These are phyloP conservation scores for Candida sonorensis DNA, from an alignment of 805 yeast genomes.

Conservation along the genomic window DNA sequence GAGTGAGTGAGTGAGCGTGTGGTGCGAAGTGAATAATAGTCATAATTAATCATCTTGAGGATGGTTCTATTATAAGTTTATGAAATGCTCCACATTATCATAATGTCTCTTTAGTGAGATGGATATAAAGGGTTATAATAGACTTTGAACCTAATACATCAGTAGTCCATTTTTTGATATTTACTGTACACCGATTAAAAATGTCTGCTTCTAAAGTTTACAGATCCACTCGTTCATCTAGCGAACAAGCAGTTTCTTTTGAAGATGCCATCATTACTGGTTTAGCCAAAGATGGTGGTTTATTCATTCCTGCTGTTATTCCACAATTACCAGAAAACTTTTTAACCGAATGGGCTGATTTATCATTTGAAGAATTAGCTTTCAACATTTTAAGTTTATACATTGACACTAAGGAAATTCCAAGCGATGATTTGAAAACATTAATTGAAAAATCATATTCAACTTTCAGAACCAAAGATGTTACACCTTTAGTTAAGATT, in stretches of 20 bases:
- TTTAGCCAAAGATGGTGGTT: slow-evolving; percentile 94
- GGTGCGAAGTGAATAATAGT: too few relatives aligned
- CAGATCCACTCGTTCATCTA: slow-evolving; percentile 72
- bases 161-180: too few relatives aligned
- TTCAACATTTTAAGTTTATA: slow-evolving; percentile 78
- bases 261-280: slow-evolving; percentile 87
- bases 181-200: too few relatives aligned
- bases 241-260: slow-evolving; percentile 48
- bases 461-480: slow-evolving; percentile 81
- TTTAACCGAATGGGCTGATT: slow-evolving; percentile 59
- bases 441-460: slow-evolving; percentile 73
- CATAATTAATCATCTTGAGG: too few relatives aligned
- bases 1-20: too few relatives aligned
- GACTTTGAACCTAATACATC: too few relatives aligned
- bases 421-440: slow-evolving; percentile 54
- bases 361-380: slow-evolving; percentile 82
- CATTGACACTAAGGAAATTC: slow-evolving; percentile 66
- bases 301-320: slow-evolving; percentile 79
- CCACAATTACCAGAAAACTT: slow-evolving; percentile 56
- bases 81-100: neutral
- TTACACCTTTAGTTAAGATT: slow-evolving; percentile 67
- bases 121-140: too few relatives aligned
- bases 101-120: too few relatives aligned
- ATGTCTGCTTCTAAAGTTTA: slow-evolving; percentile 43
- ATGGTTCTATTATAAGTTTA: too few relatives aligned